Conservation (phyloP, 2,329 filamentous ascomycete species). For the Didymella lethalis region DNA sequence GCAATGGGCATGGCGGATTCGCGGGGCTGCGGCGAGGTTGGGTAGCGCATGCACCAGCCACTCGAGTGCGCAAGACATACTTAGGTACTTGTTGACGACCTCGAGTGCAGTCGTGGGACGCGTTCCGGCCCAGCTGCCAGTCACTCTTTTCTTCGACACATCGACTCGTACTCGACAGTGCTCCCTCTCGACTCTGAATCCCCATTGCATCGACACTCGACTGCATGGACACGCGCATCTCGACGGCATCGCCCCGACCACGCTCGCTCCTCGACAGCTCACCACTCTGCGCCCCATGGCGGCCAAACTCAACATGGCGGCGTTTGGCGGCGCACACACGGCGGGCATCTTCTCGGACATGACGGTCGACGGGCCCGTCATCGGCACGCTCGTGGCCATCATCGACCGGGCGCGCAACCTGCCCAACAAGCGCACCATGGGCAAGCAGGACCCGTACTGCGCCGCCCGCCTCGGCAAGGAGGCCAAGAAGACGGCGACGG, state of each 20-base stretch:
- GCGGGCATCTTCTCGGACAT: slow-evolving; percentile 95
- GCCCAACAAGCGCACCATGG: slow-evolving; percentile 95
- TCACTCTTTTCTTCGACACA: slow-evolving; percentile 13
- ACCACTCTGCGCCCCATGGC: slow-evolving; percentile 41
- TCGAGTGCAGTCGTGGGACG: too few relatives aligned
- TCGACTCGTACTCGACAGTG: too few relatives aligned
- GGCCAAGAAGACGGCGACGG: slow-evolving; percentile 95
- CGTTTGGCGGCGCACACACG: slow-evolving; percentile 72
- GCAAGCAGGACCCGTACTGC: slow-evolving; percentile 98
- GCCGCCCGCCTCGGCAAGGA: slow-evolving; percentile 93
- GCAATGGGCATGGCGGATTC: background rate
- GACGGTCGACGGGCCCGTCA: slow-evolving; percentile 88
- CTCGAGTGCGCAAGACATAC: slow-evolving; percentile 10
- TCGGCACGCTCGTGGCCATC: slow-evolving; percentile 90
- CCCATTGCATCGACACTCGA: background rate
- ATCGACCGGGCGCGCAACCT: slow-evolving; percentile 96
- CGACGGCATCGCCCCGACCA: background rate
- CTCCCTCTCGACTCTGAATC: too few relatives aligned
- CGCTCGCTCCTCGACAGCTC: slow-evolving; percentile 1
- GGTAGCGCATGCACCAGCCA: slow-evolving; percentile 20
- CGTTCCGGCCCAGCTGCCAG: slow-evolving; percentile 15
- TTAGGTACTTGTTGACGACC: too few relatives aligned
- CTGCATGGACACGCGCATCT: background rate
- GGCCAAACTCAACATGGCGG: slow-evolving; percentile 41
- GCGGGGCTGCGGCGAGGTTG: slow-evolving; percentile 20